phyloP scores from a whole-genome alignment of 2,329 filamentous ascomycete species.

The Fusarium sp. region DNA sequence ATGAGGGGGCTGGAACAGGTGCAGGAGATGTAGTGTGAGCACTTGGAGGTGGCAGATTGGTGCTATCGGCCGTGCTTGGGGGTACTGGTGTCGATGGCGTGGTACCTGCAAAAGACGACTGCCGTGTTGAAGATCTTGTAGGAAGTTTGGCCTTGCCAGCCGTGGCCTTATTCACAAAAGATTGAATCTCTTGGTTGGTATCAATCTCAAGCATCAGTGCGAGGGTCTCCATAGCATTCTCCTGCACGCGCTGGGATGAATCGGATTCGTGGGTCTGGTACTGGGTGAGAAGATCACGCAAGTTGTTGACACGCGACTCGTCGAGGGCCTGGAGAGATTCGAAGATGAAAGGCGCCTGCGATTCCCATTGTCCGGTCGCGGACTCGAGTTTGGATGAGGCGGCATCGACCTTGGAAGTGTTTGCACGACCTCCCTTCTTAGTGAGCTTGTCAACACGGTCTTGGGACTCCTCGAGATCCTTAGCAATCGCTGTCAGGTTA shows the following conservation, averaged over 20 bases:
- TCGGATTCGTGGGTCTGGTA: slow-evolving; percentile 94
- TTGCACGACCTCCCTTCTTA: slow-evolving; percentile 82
- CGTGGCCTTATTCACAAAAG: slow-evolving; percentile 67
- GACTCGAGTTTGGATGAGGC: slow-evolving; percentile 80
- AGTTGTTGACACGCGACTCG: slow-evolving; percentile 87
- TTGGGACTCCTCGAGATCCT: slow-evolving; percentile 85
- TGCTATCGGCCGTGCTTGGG: slow-evolving; percentile 47
- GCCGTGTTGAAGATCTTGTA: slow-evolving; percentile 58
- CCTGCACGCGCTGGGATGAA: slow-evolving; percentile 80
- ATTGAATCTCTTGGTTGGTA: slow-evolving; percentile 87
- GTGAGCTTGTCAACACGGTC: slow-evolving; percentile 87
- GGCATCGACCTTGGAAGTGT: slow-evolving; percentile 80
- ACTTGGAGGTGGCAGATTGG: slow-evolving; percentile 32
- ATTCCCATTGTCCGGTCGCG: slow-evolving; percentile 89
- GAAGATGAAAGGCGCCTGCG: slow-evolving; percentile 93
- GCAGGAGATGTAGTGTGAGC: slow-evolving; percentile 28
- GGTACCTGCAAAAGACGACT: slow-evolving; percentile 55
- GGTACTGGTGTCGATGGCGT: slow-evolving; percentile 45
- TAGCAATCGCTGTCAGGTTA: slow-evolving; percentile 84
- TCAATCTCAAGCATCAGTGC: slow-evolving; percentile 87
- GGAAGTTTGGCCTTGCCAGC: slow-evolving; percentile 56
- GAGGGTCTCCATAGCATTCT: slow-evolving; percentile 82
- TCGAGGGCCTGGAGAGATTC: slow-evolving; percentile 92
- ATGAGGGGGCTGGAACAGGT: slow-evolving; percentile 29
- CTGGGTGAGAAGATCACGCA: slow-evolving; percentile 92